These are phyloP conservation scores for Hansfordia pulvinata DNA, from an alignment of 2,329 filamentous ascomycete species.

Conservation along the genomic window DNA sequence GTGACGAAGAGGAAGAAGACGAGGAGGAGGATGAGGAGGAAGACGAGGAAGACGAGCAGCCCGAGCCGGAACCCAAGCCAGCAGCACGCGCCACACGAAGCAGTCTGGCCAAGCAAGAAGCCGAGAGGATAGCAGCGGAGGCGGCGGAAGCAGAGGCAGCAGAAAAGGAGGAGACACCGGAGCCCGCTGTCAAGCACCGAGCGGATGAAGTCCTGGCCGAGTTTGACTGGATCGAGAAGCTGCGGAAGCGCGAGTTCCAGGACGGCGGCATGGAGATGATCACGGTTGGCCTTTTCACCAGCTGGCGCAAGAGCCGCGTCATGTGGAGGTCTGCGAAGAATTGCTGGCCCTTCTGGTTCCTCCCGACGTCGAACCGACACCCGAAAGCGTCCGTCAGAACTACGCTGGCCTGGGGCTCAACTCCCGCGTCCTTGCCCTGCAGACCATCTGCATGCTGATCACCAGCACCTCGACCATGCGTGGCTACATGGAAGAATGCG, in stretches of 20 bases:
- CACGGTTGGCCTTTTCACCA: conserved; percentile 78
- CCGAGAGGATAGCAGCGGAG: conserved; percentile 51
- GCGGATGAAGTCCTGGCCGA: conserved; percentile 63
- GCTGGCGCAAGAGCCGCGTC: conserved; percentile 60
- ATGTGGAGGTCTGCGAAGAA: conserved; percentile 61
- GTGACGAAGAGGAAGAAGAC: conserved; percentile 54
- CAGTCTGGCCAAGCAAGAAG: conserved; percentile 71
- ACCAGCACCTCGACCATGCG: conserved; percentile 77
- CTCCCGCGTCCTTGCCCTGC: conserved; percentile 62
- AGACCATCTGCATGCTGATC: conserved; percentile 77
- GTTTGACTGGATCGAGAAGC: conserved; percentile 74
- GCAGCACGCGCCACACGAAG: conserved; percentile 66
- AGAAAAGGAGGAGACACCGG: conserved; percentile 28
- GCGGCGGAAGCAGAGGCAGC: conserved; percentile 41
- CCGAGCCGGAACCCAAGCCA: conserved; percentile 53
- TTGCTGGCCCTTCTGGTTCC: conserved; percentile 74
- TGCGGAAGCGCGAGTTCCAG: conserved; percentile 72
- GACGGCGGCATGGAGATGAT: conserved; percentile 88
- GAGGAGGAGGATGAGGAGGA: conserved; percentile 35
- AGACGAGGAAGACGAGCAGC: conserved; percentile 47
- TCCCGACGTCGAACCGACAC: conserved; percentile 57
- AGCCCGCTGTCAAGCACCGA: conserved; percentile 42
- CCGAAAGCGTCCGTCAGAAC: conserved; percentile 57
- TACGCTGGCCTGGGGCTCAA: conserved; percentile 76
- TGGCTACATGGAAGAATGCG: conserved; percentile 82